These are phyloP conservation scores for Mortierella antarctica DNA, from an alignment of 192 early-diverging fungal genomes.

Conservation along the genomic window DNA sequence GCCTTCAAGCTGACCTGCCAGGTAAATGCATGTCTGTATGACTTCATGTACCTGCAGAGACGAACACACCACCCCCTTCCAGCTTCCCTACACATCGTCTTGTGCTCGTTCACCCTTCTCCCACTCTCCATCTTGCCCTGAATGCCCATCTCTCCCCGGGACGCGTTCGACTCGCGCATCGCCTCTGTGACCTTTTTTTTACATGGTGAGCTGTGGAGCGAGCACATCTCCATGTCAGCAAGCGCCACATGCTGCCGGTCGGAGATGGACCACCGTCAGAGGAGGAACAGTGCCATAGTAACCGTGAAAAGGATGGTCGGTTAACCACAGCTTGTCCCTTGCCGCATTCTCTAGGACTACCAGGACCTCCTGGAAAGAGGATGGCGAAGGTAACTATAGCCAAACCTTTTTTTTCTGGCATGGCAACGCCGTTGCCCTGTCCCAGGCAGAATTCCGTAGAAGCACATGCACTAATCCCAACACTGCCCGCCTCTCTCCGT, in stretches of 20 bases:
- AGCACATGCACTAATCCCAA: not conserved
- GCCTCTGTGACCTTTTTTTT: not conserved
- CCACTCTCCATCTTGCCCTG: not conserved
- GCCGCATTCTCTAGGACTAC: constrained; percentile 22
- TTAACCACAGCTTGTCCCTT: too few species aligned
- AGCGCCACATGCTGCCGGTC: too few species aligned
- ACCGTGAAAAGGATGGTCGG: too few species aligned
- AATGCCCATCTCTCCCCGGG: too few species aligned
- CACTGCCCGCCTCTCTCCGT: not conserved
- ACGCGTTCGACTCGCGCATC: too few species aligned
- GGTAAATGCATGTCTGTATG: constrained; percentile 8
- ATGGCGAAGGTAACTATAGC: constrained; percentile 32
- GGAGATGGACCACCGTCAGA: too few species aligned
- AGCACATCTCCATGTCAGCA: too few species aligned
- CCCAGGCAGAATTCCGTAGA: not conserved
- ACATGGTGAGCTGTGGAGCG: too few species aligned
- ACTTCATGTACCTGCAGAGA: not conserved
- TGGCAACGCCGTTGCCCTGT: too few species aligned
- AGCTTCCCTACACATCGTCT: not conserved
- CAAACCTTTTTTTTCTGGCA: not conserved
- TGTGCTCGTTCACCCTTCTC: not conserved
- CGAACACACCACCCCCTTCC: not conserved
- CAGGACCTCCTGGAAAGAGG: constrained; percentile 44
- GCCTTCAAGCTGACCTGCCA: constrained; percentile 41
- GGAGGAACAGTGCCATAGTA: too few species aligned